phyloP scores from a whole-genome alignment of 1,139 yeast species.

The Zygosaccharomyces pseudobailii region DNA sequence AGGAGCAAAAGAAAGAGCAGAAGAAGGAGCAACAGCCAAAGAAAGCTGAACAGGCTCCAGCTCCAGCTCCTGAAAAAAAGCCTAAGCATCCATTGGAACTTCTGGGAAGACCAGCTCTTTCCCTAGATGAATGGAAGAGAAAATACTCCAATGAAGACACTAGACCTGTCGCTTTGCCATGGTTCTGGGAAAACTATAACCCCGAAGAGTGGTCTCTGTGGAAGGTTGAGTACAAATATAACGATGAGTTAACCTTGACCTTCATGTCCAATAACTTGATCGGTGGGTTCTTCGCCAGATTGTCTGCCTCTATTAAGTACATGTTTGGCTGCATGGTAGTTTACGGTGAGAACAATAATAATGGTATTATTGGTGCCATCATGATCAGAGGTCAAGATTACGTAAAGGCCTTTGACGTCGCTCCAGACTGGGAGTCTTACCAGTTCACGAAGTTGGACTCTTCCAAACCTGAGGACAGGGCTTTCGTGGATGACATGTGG shows the following conservation, averaged over 20 bases:
- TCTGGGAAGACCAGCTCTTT: constrained; percentile 65
- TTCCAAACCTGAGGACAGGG: constrained; percentile 56
- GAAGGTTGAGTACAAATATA: constrained; percentile 95
- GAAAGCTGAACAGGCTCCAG: constrained; percentile 30
- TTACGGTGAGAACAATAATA: constrained; percentile 97
- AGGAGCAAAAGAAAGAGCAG: constrained; percentile 58
- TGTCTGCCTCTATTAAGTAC: constrained; percentile 86
- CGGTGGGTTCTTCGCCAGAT: constrained; percentile 98
- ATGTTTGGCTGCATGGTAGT: constrained; percentile 91
- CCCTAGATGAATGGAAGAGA: constrained; percentile 95
- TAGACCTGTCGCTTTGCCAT: constrained; percentile 89
- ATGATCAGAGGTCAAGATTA: constrained; percentile 91
- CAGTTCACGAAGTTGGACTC: constrained; percentile 60
- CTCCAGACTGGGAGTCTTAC: constrained; percentile 97
- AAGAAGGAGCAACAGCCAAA: constrained; percentile 33
- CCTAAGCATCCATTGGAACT: constrained; percentile 88
- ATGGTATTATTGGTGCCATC: constrained; percentile 95
- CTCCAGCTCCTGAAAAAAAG: constrained; percentile 45
- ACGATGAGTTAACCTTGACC: constrained; percentile 93
- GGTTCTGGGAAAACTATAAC: constrained; percentile 97
- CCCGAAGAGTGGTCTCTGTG: constrained; percentile 92
- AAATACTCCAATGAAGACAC: constrained; percentile 96
- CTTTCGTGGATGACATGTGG: constrained; percentile 64
- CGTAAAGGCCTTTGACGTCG: constrained; percentile 93
- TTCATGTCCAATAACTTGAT: constrained; percentile 98